These are phyloP conservation scores for Bruguiera gymnorhiza DNA, from an alignment of 345 rosid genomes.

Conservation along the genomic window DNA sequence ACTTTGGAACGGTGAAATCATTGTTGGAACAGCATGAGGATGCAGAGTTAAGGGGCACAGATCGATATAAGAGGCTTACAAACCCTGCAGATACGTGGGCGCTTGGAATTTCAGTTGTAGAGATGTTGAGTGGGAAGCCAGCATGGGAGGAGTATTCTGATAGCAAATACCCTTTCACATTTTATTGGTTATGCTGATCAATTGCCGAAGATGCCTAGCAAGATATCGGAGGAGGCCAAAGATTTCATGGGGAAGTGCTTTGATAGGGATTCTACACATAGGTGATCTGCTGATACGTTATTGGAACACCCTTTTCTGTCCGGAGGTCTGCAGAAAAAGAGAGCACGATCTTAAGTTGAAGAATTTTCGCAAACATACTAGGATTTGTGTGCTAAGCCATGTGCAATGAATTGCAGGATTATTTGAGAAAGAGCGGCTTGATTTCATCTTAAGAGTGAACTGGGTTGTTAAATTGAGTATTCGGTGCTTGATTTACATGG, in stretches of 20 bases:
- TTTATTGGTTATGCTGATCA: not conserved
- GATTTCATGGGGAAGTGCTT: conserved; percentile 6
- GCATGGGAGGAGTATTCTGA: not conserved
- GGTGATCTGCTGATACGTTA: not conserved
- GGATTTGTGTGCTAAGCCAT: too few species aligned
- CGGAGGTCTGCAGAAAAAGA: too few species aligned
- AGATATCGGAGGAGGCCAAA: not conserved
- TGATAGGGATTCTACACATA: not conserved
- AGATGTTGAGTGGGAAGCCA: conserved; percentile 3
- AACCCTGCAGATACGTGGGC: conserved; percentile 8
- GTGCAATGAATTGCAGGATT: too few species aligned
- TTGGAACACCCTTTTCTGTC: too few species aligned
- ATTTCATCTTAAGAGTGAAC: too few species aligned
- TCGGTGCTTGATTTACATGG: too few species aligned
- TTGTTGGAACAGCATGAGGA: not conserved
- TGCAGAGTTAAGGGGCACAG: not conserved
- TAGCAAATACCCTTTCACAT: not conserved
- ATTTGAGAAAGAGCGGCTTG: too few species aligned
- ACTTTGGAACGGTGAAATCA: not conserved
- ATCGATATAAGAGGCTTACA: not conserved
- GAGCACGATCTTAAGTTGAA: too few species aligned
- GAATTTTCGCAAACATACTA: too few species aligned
- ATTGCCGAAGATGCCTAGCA: not conserved
- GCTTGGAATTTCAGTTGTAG: not conserved
- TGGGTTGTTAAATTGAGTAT: too few species aligned